Conservation (phyloP, 768 basidiomycete genomes). For the Wakefieldia striispora region DNA sequence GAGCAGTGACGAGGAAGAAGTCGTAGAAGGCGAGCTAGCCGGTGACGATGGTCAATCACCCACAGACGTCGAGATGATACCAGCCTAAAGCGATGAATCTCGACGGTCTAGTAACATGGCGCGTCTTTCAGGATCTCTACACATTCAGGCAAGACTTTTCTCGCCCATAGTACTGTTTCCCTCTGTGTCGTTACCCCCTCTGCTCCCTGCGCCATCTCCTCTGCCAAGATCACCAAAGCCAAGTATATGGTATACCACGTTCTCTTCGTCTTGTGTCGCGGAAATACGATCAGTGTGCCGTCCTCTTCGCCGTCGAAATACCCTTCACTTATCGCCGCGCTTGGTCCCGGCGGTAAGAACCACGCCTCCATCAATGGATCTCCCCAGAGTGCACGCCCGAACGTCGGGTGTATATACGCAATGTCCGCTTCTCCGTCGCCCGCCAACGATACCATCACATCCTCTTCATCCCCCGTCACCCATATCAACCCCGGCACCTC, state of each 20-base stretch:
- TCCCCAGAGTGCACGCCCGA: conserved; percentile 63
- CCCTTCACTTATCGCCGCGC: conserved; percentile 54
- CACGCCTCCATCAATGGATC: conserved; percentile 72
- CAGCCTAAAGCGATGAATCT: too few species aligned
- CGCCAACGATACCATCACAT: conserved; percentile 50
- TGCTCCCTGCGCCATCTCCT: conserved; percentile 29
- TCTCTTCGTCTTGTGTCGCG: conserved; percentile 71
- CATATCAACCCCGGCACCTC: conserved; percentile 67
- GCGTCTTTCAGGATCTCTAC: conserved; percentile 45
- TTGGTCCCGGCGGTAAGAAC: conserved; percentile 51
- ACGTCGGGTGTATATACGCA: conserved; percentile 40
- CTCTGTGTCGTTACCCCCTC: conserved; percentile 22
- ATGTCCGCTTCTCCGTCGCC: conserved; percentile 24
- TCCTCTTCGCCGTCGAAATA: conserved; percentile 51
- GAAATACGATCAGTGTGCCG: conserved; percentile 49
- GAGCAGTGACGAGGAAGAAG: conserved; percentile 36
- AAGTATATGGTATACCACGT: conserved; percentile 74
- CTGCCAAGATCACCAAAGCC: conserved; percentile 50
- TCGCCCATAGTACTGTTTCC: conserved; percentile 41
- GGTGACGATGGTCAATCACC: conserved; percentile 31
- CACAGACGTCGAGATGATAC: conserved; percentile 23
- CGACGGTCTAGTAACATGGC: conserved; percentile 33
- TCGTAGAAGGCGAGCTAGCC: conserved; percentile 29
- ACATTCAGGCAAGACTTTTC: conserved; percentile 37
- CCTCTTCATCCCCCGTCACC: conserved; percentile 58